Evolutionary conservation across 768 basidiomycete species (phyloP), one percentile per base, ranked within the genome.

Genomic region (Austroboletus festivus): DNA sequence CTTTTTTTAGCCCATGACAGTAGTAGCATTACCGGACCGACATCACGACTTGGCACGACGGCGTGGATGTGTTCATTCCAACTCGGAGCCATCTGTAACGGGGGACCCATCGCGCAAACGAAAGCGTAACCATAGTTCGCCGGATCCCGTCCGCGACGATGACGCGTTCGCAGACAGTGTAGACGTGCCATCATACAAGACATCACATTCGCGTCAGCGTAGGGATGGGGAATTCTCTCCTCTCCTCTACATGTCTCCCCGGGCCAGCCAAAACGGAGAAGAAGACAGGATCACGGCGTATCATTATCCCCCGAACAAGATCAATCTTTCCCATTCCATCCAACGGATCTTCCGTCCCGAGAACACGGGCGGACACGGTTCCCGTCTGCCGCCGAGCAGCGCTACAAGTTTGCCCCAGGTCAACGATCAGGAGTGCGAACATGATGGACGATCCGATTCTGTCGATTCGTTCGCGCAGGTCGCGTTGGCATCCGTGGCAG

Each of bases 171-270:
- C 39, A 15, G 47, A 46, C 5, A 3, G 30, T 33, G 20, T 18
- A 7, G 18, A 22, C 21, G 16, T 48, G 8, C 39, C 9, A 6
- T 19, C 39, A 12, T 4, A 15, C 10, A 42, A 46, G 28, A 51
- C 48, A 39, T 28, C 19, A 26, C 50, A 62, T 20, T 52, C 42
- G 15, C 52, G 56, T 20, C 22, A 48, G 39, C 24, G 28, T 38
- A 24, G 6, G 24, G 57, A 48, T 28, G 13, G 45, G n/a, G 51
- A 54, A 38, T 62, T 65, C 11, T 35, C 63, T 11, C 60, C 63
- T 24, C 60, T 65, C 39, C 54, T 63, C 33, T 19, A 53, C 3
- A 50, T 57, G 38, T 48, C 63, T 26, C 57, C 54, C 3, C n/a
- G n/a, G n/a, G n/a, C n/a, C n/a, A 23, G 20, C 5, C 40, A n/a